Percentiles rank a stretch among this genome's conserved stretches.
Evolutionary conservation across 2,329 filamentous ascomycete genomes (phyloP).

Genomic region (Hymenoscyphus occultus): DNA sequence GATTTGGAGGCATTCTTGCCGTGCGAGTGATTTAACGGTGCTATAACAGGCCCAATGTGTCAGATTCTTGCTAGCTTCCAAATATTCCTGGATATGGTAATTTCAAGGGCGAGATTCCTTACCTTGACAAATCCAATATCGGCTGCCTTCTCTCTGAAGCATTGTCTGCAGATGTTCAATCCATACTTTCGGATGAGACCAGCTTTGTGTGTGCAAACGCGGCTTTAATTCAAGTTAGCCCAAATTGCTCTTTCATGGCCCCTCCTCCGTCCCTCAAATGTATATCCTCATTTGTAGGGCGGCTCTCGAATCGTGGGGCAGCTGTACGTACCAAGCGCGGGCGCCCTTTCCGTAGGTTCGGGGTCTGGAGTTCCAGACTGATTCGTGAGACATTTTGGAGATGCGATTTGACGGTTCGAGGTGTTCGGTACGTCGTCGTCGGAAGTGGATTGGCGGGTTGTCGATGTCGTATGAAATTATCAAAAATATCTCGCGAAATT

Average conservation of each 20-base stretch:
- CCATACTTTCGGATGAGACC: conserved; percentile 99
- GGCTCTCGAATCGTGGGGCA: not conserved
- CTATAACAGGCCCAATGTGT: not conserved
- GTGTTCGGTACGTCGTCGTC: conserved; percentile 10
- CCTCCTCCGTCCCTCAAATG: not conserved
- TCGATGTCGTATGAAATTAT: conserved; percentile 9
- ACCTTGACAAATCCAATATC: conserved; percentile 75
- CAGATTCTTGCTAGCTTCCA: not conserved
- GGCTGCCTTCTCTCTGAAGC: conserved; percentile 71
- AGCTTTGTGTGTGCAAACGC: conserved; percentile 89
- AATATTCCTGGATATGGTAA: not conserved
- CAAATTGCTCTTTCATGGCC: not conserved
- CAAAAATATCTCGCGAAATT: conserved; percentile 14
- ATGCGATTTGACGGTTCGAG: conserved; percentile 14
- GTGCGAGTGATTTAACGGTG: conserved; percentile 12
- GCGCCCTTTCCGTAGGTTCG: conserved; percentile 96
- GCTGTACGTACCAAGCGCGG: conserved; percentile 75
- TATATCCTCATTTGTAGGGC: not conserved
- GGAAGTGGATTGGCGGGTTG: conserved; percentile 6
- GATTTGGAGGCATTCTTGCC: not conserved
- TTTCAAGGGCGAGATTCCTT: conserved; percentile 20
- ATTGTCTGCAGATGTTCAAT: conserved; percentile 81
- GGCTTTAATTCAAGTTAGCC: conserved; percentile 47
- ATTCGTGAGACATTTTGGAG: conserved; percentile 79
- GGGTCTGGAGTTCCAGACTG: conserved; percentile 98